Evolutionary conservation across 345 rosid species (phyloP), one percentile per base, ranked within the genome.

Genomic region (Gossypium sturtianum): DNA sequence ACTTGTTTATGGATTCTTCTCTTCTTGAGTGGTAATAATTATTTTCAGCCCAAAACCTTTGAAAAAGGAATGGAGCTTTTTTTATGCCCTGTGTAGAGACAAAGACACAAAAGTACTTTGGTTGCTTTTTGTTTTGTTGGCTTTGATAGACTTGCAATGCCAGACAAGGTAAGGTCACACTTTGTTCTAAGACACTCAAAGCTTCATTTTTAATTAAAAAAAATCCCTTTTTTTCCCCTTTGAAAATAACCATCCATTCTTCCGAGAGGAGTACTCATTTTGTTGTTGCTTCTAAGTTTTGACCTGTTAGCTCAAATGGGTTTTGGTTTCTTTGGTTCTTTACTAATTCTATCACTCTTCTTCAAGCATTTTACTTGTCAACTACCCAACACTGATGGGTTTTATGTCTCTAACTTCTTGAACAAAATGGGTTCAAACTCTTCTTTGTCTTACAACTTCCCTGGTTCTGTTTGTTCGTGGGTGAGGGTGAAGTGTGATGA

Each of bases 361-460:
- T 83, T 87, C 60, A 85, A 85, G 73, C 87, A 84, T 68, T 59
- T 84, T 57, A 57, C 74, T 75, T 86, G 87, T 82, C 97, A 88
- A 85, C 87, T 84, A 65, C 97, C 97, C 71, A 94, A 94, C 76
- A 89, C 97, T 56, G 97, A 94, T 88, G 97, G 80, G 64, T 94
- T 77, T 82, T 89, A 66, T 79, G 82, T 94, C 59, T 87, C 94
- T 72, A 89, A 88, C 64, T 89, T 94, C 77, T 80, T 89, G 62
- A 84, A 84, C 60, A 81, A 89, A 51, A 92, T 86, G 94, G 84
- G 89, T 8, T 75, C 77, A 62, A 51, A 67, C 57, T 84, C 87
- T 79, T 44, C 82, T 71, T 71, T 75, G 71, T 76, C 41, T 69
- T 77, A 81, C 78, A 82, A 84, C 81, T 84, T 83, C 58, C 86